A percentile compares a stretch with the other conserved stretches of the same genome.
Evolutionary conservation across 139 green algal genomes (phyloP).

Genomic region (Eudorina sp.): DNA sequence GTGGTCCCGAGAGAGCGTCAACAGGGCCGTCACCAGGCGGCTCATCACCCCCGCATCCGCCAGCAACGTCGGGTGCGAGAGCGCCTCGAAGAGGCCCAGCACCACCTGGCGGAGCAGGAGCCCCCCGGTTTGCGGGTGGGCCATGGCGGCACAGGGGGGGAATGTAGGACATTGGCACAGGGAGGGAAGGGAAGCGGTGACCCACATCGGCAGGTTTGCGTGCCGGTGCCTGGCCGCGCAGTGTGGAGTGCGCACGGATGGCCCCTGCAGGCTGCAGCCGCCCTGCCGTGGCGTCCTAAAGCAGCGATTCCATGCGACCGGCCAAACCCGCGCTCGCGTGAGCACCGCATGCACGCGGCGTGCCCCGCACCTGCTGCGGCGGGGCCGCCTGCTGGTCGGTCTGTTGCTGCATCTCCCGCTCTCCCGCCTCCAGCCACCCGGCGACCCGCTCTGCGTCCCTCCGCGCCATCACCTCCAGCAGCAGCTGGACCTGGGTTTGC

Average conservation of each 20-base stretch:
- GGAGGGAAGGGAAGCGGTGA: too few species aligned
- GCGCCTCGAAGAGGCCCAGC: constrained; percentile 27
- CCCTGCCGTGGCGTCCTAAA: too few species aligned
- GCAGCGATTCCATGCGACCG: too few species aligned
- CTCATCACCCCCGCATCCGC: not conserved
- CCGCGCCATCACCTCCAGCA: constrained; percentile 12
- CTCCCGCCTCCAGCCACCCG: not conserved
- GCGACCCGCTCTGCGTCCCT: constrained; percentile 24
- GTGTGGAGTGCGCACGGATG: too few species aligned
- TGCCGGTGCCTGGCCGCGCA: too few species aligned
- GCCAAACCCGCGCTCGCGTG: too few species aligned
- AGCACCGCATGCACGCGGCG: too few species aligned
- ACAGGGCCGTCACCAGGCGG: not conserved
- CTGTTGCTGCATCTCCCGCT: not conserved
- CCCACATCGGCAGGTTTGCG: too few species aligned
- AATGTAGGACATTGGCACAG: too few species aligned
- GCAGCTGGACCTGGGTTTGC: not conserved
- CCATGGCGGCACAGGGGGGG: too few species aligned
- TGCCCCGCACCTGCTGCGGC: not conserved
- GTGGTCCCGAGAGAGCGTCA: not conserved
- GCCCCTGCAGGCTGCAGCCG: too few species aligned
- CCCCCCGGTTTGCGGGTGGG: too few species aligned
- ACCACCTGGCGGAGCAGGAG: not conserved
- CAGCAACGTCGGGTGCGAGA: constrained; percentile 14
- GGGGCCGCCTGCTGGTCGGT: not conserved